Evolutionary conservation across 2,329 filamentous ascomycete species (phyloP).

Genomic region (Aphanocladium album): DNA sequence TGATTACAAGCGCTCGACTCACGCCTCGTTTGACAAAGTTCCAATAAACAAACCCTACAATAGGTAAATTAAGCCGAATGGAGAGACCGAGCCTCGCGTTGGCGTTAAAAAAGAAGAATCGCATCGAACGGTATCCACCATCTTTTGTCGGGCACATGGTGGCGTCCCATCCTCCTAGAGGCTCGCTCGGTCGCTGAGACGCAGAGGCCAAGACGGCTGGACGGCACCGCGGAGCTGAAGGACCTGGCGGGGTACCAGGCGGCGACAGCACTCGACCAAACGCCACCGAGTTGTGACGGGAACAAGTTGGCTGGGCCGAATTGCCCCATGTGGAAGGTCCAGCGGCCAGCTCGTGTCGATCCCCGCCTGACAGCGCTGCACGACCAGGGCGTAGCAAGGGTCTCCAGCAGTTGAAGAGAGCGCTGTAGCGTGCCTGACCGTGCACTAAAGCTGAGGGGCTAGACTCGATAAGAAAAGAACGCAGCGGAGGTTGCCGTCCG

Average conservation of each 20-base stretch:
- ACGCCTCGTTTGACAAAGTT: neutral
- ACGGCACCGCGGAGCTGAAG: neutral
- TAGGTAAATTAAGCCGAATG: neutral
- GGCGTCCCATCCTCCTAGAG: neutral
- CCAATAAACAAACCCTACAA: neutral
- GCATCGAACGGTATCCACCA: neutral
- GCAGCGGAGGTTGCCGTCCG: slow-evolving; percentile 3
- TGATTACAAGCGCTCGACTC: neutral
- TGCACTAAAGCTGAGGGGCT: neutral
- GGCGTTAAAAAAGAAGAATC: neutral
- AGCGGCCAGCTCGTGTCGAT: neutral
- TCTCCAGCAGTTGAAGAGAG: neutral
- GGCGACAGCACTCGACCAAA: neutral
- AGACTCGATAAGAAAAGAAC: neutral
- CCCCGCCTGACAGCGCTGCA: neutral
- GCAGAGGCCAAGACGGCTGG: neutral
- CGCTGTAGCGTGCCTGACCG: neutral
- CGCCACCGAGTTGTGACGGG: neutral
- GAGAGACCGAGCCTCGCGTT: neutral
- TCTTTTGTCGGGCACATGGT: neutral
- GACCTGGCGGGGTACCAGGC: neutral
- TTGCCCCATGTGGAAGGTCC: slow-evolving; percentile 9
- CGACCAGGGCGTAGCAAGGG: neutral
- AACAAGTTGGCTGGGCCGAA: neutral
- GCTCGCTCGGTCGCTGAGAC: neutral